These are phyloP conservation scores for Auricularia sp. DNA, from an alignment of 768 basidiomycete species.

Conservation along the genomic window DNA sequence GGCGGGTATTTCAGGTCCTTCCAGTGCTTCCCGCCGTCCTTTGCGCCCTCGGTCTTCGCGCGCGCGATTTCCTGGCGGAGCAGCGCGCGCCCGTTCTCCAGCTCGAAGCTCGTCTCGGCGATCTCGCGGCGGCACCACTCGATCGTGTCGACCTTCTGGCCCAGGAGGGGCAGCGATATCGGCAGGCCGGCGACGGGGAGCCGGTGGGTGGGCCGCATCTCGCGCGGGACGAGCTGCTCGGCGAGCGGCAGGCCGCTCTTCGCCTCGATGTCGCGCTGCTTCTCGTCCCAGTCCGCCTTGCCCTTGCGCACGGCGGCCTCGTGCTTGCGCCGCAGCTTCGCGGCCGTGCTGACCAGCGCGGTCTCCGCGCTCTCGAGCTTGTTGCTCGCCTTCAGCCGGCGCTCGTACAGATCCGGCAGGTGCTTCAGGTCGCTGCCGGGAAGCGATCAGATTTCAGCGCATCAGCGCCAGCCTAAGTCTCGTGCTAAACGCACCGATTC, in stretches of 20 bases:
- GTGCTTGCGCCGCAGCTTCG: constrained; percentile 52
- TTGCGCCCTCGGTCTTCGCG: constrained; percentile 26
- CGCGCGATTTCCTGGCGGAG: constrained; percentile 13
- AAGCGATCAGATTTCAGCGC: not conserved
- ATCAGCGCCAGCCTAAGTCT: not conserved
- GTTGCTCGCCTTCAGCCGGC: constrained; percentile 56
- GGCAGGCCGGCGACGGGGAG: constrained; percentile 45
- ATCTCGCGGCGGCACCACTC: constrained; percentile 82
- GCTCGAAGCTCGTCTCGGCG: constrained; percentile 34
- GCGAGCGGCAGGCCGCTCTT: constrained; percentile 26
- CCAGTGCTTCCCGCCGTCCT: constrained; percentile 9
- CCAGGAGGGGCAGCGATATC: constrained; percentile 53
- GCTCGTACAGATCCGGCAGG: constrained; percentile 72
- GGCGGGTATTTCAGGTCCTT: constrained; percentile 38
- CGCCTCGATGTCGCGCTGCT: constrained; percentile 19
- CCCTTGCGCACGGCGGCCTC: constrained; percentile 35
- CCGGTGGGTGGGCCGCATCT: constrained; percentile 70
- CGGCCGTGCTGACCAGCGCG: constrained; percentile 59
- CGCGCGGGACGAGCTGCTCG: constrained; percentile 51
- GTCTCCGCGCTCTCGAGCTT: constrained; percentile 88
- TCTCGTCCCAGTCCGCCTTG: constrained; percentile 17
- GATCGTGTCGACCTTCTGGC: constrained; percentile 87
- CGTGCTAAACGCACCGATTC: constrained; percentile 46
- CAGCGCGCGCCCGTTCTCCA: constrained; percentile 39
- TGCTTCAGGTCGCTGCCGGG: constrained; percentile 64